Evolutionary conservation across 345 rosid genomes (phyloP).

Genomic region (Eucalyptus guilfoylei): DNA sequence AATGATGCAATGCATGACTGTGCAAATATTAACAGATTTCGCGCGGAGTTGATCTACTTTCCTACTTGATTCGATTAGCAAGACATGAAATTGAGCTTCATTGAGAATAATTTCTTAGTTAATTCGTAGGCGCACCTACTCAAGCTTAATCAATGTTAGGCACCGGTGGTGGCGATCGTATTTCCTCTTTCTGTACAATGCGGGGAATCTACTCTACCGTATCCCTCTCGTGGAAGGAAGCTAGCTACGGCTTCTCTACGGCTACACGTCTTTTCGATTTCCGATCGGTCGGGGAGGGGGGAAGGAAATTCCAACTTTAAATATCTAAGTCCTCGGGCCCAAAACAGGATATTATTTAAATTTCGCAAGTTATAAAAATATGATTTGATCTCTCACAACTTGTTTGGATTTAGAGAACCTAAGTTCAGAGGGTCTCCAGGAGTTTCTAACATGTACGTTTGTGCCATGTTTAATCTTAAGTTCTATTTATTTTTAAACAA

Average conservation of each 20-base stretch:
- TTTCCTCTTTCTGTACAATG: background rate
- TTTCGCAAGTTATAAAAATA: background rate
- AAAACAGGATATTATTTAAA: background rate
- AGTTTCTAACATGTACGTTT: background rate
- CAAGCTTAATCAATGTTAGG: background rate
- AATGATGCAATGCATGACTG: background rate
- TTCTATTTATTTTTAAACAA: background rate
- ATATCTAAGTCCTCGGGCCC: background rate
- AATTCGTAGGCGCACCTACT: background rate
- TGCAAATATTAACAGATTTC: background rate
- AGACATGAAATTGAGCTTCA: background rate
- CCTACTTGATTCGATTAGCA: background rate
- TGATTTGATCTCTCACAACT: background rate
- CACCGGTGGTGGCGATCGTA: background rate
- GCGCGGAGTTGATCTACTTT: background rate
- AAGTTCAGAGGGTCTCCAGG: background rate
- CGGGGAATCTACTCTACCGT: background rate
- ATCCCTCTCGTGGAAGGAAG: background rate
- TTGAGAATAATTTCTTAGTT: background rate
- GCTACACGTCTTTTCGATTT: background rate
- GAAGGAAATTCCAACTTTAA: background rate
- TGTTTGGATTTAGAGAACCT: background rate
- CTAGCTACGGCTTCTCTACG: background rate
- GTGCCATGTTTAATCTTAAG: background rate
- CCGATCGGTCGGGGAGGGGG: background rate